Evolutionary conservation across 2,329 filamentous ascomycete species (phyloP).

Genomic region (Monilinia laxa): DNA sequence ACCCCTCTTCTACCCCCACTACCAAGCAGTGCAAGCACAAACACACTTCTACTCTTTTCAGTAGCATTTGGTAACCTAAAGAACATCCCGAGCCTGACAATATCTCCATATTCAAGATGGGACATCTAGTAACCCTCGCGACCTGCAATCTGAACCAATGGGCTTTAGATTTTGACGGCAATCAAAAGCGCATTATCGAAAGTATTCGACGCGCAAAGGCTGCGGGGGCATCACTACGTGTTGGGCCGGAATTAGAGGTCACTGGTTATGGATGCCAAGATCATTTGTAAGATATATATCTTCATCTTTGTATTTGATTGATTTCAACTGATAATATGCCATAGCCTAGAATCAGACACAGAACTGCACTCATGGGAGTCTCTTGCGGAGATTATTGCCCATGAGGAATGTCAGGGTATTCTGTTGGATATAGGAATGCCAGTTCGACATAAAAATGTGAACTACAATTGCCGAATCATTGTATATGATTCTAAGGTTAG

Average conservation of each 20-base stretch:
- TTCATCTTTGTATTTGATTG: no score
- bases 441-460: conserved; percentile 56
- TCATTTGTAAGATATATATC: conserved; percentile 37
- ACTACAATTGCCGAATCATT: conserved; percentile 66
- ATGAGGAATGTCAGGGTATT: conserved; percentile 63
- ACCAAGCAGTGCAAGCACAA: neutral
- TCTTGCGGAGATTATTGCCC: conserved; percentile 57
- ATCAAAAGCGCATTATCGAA: conserved; percentile 55
- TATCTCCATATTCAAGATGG: conserved; percentile 11
- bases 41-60: neutral
- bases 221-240: conserved; percentile 54
- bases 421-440: conserved; percentile 64
- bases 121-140: conserved; percentile 20
- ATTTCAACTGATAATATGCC: conserved; percentile 18
- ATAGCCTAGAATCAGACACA: conserved; percentile 45
- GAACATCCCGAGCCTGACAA: neutral
- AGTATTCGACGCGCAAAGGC: conserved; percentile 56
- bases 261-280: conserved; percentile 62
- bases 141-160: conserved; percentile 21
- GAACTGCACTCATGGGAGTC: conserved; percentile 47
- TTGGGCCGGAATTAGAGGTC: conserved; percentile 48
- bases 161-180: conserved; percentile 23
- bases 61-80: neutral
- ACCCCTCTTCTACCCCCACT: neutral
- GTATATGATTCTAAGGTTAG: conserved; percentile 51